phyloP scores from a whole-genome alignment of 495 filamentous ascomycete genomes.

The Xylaria curta region DNA sequence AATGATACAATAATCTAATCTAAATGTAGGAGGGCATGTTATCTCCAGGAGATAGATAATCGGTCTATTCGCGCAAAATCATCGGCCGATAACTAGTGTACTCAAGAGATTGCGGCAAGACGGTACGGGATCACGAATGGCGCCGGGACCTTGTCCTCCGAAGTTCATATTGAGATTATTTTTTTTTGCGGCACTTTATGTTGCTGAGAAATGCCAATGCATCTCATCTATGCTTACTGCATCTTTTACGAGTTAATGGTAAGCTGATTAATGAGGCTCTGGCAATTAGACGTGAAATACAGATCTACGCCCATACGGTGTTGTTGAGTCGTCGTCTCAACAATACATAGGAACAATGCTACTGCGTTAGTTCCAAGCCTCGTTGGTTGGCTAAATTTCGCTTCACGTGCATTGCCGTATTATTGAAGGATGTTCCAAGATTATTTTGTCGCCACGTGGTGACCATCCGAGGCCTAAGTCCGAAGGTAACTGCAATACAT shows the following conservation, averaged over 20 bases:
- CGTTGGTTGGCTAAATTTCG: neutral
- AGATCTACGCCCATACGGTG: neutral
- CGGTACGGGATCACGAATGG: conserved; percentile 14
- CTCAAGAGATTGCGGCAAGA: conserved; percentile 8
- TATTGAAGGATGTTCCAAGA: neutral
- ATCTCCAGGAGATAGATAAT: conserved; percentile 5
- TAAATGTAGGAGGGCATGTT: neutral
- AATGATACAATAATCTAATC: conserved; percentile 7
- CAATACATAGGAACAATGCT: neutral
- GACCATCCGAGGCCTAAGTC: neutral
- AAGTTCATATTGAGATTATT: conserved; percentile 5
- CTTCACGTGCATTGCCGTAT: conserved; percentile 15
- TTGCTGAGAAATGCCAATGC: neutral
- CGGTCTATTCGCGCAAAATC: neutral
- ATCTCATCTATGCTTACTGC: neutral
- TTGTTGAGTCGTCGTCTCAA: neutral
- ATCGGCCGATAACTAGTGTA: conserved; percentile 2
- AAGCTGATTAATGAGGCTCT: conserved; percentile 9
- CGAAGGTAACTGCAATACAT: neutral
- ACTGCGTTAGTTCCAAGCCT: neutral
- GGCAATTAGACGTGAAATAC: neutral
- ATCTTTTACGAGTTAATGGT: neutral
- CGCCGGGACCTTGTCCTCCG: conserved; percentile 12
- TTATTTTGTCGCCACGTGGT: conserved; percentile 24
- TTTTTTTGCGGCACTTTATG: neutral